Percentiles rank a stretch among this genome's conserved stretches.
Evolutionary conservation across 148 eudicot genomes (phyloP).

Genomic region (Cornus kousa): DNA sequence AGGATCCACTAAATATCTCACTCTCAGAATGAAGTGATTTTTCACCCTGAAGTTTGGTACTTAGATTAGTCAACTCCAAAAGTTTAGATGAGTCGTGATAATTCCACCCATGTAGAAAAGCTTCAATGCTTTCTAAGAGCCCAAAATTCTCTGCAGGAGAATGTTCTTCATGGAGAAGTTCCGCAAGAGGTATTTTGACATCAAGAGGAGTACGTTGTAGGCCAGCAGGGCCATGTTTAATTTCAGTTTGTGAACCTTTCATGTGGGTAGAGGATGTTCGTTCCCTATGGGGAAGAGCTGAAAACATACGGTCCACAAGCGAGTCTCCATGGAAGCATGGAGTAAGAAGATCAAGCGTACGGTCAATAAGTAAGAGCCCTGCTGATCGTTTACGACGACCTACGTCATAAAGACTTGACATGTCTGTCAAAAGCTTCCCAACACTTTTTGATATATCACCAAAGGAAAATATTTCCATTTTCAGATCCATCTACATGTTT

Average conservation of each 20-base stretch:
- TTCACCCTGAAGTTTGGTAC: slow-evolving; percentile 40
- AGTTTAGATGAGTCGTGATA: slow-evolving; percentile 40
- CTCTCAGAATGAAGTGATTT: slow-evolving; percentile 21
- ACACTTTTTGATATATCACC: slow-evolving; percentile 86
- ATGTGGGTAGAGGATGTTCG: slow-evolving; percentile 30
- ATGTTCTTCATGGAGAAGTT: slow-evolving; percentile 39
- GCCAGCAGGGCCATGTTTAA: slow-evolving; percentile 31
- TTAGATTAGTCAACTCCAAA: slow-evolving; percentile 45
- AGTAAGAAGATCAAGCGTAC: slow-evolving; percentile 93
- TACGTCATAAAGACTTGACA: slow-evolving; percentile 99
- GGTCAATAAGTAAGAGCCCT: slow-evolving; percentile 82
- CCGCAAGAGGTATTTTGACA: slow-evolving; percentile 71
- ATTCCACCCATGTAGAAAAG: slow-evolving; percentile 79
- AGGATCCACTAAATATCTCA: slow-evolving; percentile 64
- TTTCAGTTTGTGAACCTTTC: slow-evolving; percentile 52
- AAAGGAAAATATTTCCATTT: slow-evolving; percentile 89
- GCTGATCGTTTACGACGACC: slow-evolving; percentile 94
- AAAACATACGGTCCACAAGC: slow-evolving; percentile 74
- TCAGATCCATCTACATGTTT: slow-evolving; percentile 88
- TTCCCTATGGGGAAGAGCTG: slow-evolving; percentile 69
- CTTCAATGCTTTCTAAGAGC: slow-evolving; percentile 61
- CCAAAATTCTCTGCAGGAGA: slow-evolving; percentile 40
- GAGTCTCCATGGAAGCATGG: slow-evolving; percentile 94
- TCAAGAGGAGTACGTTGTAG: slow-evolving; percentile 70
- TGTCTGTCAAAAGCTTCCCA: slow-evolving; percentile 88